Percentiles rank a stretch among this genome's conserved stretches.
Evolutionary conservation across 2,329 filamentous ascomycete genomes (phyloP).

Genomic region (Fusarium haematococcum): DNA sequence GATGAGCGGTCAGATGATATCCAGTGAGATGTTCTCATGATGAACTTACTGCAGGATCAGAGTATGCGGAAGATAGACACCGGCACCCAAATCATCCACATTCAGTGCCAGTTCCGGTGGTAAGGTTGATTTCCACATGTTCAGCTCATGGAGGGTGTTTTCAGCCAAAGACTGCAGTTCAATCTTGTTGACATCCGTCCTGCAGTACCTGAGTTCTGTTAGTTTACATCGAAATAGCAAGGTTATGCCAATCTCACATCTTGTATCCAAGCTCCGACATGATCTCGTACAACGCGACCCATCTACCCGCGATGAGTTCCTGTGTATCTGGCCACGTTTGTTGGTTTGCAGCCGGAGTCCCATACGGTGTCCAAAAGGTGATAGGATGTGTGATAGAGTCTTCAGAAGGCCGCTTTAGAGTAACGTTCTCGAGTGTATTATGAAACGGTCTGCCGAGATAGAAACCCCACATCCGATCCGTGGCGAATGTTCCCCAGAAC

Average conservation of each 20-base stretch:
- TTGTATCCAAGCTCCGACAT: not conserved
- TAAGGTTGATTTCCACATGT: slow-evolving; percentile 1
- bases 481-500: slow-evolving; percentile 3
- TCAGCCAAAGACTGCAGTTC: slow-evolving; percentile 4
- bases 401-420: not conserved
- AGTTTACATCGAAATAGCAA: not conserved
- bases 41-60: slow-evolving; percentile 7
- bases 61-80: slow-evolving; percentile 1
- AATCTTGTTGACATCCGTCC: not conserved
- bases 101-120: slow-evolving; percentile 2
- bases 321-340: not conserved
- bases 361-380: not conserved
- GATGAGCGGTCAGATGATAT: not conserved
- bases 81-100: not conserved
- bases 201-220: not conserved
- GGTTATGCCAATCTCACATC: not conserved
- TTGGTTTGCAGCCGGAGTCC: not conserved
- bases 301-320: not conserved
- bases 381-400: not conserved
- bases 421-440: not conserved
- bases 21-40: too few species aligned
- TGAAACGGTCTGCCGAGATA: slow-evolving; percentile 9
- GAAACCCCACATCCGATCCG: slow-evolving; percentile 9
- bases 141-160: not conserved
- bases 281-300: not conserved